Base-by-base conservation (phyloP, 2,329 filamentous ascomycete species). In the Aspergillus nomiae region DNA sequence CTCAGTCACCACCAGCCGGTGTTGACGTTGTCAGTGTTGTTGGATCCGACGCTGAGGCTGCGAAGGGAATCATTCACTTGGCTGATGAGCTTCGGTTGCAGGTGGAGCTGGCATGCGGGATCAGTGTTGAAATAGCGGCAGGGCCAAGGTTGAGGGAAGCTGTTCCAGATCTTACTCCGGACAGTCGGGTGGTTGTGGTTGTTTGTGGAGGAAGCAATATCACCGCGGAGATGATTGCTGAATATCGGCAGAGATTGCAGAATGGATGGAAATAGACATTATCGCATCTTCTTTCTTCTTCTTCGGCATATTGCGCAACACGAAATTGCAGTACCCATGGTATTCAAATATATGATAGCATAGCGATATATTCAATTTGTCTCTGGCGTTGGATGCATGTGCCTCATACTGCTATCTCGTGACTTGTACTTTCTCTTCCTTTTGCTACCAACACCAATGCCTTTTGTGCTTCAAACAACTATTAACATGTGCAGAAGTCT, bases 81-180 rank as follows among this genome's bases (percentile, higher is more conserved):
- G 89, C 92, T 9, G 90, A 97, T 69, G 92, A 96, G 66, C 89
- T 91, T 69, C 82, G 89, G 38, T 80, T 94, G 65, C 80, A 96
- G 65, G 91, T 96, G 7, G 94, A 97, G 80, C 81, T 89, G 36
- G 87, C 92, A 0, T 96, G 93, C 75, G 92, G 93, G 0, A 92
- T 94, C 5, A 90, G 89, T 56, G 78, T 96, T 21, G 90, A 77
- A 56, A 65, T 73, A 63, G 76, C 67, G 9, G 38, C 70, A n/a
- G 66, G 64, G 24, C 57, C 60, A 26, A 62, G 60, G 54, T 60
- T 77, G 56, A 73, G 65, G 60, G 65, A 74, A 38, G 64, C 64
- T 4, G 60, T 76, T 16, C 67, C 69, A 21, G 70, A 70, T 34
- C 60, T 78, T 9, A 65, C 30, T 16, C 69, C 69, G 6, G 69